Conservation (phyloP, 2,329 filamentous ascomycete species). For the Periconia sp. region DNA sequence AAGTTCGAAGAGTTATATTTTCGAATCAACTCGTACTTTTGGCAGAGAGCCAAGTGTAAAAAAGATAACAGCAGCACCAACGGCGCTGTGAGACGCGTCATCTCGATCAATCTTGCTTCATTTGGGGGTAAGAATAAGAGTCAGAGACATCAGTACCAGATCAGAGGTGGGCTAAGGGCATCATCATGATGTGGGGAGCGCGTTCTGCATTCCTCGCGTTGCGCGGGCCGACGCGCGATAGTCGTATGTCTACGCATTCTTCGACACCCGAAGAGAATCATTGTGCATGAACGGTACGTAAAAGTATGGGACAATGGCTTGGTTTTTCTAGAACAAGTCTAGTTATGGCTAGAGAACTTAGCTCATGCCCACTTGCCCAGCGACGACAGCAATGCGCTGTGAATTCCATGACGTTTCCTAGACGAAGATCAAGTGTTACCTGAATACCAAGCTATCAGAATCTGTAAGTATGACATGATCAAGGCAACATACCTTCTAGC, state of each 20-base stretch:
- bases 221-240: slow-evolving; percentile 14
- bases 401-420: too few species aligned
- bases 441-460: too few species aligned
- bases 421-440: too few species aligned
- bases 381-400: too few species aligned
- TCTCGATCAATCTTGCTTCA: too few species aligned
- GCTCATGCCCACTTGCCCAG: too few species aligned
- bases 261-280: slow-evolving; percentile 5
- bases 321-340: not conserved
- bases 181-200: slow-evolving; percentile 5
- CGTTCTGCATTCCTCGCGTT: slow-evolving; percentile 19
- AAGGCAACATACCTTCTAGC: too few species aligned
- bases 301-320: not conserved
- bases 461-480: too few species aligned
- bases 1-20: slow-evolving; percentile 37
- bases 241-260: slow-evolving; percentile 20
- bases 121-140: not conserved
- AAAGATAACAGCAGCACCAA: slow-evolving; percentile 9
- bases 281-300: slow-evolving; percentile 1
- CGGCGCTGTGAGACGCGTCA: slow-evolving; percentile 9
- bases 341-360: too few species aligned
- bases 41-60: slow-evolving; percentile 8
- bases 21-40: slow-evolving; percentile 28
- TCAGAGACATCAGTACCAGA: not conserved
- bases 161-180: slow-evolving; percentile 1